A percentile compares a stretch with the other conserved stretches of the same genome.
These are phyloP conservation scores for Nitzschia sp. DNA, from an alignment of 108 stramenopile species.

Conservation along the genomic window DNA sequence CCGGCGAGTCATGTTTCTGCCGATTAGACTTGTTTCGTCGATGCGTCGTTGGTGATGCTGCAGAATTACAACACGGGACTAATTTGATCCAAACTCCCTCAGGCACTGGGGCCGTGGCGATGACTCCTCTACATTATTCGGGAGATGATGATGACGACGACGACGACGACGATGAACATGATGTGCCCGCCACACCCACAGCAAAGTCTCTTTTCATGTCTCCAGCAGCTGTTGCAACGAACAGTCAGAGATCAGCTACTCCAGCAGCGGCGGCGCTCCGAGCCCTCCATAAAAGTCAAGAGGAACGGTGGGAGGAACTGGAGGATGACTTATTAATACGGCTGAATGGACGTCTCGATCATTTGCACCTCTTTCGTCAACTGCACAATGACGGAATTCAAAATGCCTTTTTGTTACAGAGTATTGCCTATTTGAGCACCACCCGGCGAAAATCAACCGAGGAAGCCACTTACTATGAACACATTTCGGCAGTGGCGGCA, in stretches of 20 bases:
- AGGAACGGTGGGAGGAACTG: conserved; percentile 19
- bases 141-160: too few relatives aligned
- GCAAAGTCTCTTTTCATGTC: too few relatives aligned
- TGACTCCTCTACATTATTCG: background rate
- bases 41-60: background rate
- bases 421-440: conserved; percentile 22
- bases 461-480: conserved; percentile 15
- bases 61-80: too few relatives aligned
- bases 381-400: background rate
- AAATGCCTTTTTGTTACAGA: background rate
- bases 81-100: background rate
- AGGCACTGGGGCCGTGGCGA: background rate
- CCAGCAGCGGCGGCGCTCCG: too few relatives aligned
- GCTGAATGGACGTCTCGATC: conserved; percentile 12
- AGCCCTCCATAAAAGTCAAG: background rate
- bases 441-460: background rate
- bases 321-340: conserved; percentile 30
- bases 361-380: background rate
- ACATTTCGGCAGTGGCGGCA: conserved; percentile 10
- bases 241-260: too few relatives aligned
- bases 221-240: too few relatives aligned
- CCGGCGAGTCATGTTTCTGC: background rate
- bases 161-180: too few relatives aligned
- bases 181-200: too few relatives aligned
- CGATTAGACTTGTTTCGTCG: background rate